Evolutionary conservation across 2,329 filamentous ascomycete species (phyloP), one percentile per base, ranked within the genome.

Genomic region (Aspergillus phoenicis): DNA sequence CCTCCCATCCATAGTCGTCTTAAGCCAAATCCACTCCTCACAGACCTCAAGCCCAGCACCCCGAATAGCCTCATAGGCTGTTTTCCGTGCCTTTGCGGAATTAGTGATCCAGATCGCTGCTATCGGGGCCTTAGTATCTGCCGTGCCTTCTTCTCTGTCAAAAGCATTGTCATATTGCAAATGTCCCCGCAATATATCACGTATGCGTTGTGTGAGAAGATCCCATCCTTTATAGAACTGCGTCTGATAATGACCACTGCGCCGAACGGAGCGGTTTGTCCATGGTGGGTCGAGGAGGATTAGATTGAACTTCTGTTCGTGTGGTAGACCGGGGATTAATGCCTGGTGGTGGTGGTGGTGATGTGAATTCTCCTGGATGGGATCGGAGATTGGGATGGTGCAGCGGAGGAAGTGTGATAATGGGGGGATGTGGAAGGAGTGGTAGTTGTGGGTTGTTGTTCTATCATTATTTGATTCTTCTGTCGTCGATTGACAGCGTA

Each of bases 1-100:
- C 60, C 83, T 78, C 3, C 87, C 87, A 2, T 75, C 64, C 0
- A 68, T 69, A 0, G 86, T 88, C 1, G 79, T 82, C 71, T 89
- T 89, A 57, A 87, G 70, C 86, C 86, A 89, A 4, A 87, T 68
- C 87, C 86, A 89, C 73, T 89, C 85, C 65, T 89, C 86, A 5
- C 76, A 68, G 7, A 87, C 66, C 2, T 73, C 67, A 3, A 88
- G 75, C 5, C 81, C 82, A 69, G 81, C 81, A 5, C 64, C 67
- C 10, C 75, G 72, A 0, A 87, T 53, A 60, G 78, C 47, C 64
- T 77, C 47, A 70, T 83, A 62, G 72, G 80, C 82, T 15, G 80
- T 73, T 2, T 77, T 71, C 4, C 84, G 78, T 13, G 85, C 71
- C 17, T 80, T 79, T 15, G 75, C 70, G 36, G 83, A 85, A 70